Evolutionary conservation across 768 basidiomycete species (phyloP), one percentile per base, ranked within the genome.

Genomic region (Hemileccinum impolitum): DNA sequence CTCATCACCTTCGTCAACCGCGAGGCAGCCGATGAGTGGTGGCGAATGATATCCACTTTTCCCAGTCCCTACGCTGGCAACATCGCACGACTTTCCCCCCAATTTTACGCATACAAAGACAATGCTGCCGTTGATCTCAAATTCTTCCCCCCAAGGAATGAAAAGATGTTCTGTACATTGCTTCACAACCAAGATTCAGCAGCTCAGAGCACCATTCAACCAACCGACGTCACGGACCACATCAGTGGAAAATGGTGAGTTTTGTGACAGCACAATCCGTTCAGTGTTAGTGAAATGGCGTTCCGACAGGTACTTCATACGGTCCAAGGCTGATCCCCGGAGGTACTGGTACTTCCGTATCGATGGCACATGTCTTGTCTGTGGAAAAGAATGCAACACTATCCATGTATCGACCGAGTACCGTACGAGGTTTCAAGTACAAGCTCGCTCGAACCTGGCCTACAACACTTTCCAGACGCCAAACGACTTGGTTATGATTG

Each of bases 321-420:
- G 48, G 1, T 38, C 42, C 30, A 32, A 26, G 14, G 15, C 12
- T 10, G 37, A 43, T n/a, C 30, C 42, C 30, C 37, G 17, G 31
- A 50, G 30, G 26, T 21, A 39, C 30, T 50, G 48, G 48, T 49
- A 43, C 37, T 31, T 39, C 43, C 30, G 42, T 18, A 15, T 44
- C 12, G 26, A 18, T 25, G 42, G 30, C 13, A 12, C 19, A 3
- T 50, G 43, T 11, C 28, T 39, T 1, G 43, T 50, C 31, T 50
- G 48, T n/a, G 48, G 31, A 28, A 14, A 25, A n/a, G 14, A n/a
- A 19, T 50, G 43, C 21, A 18, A 35, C 1, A 34, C 23, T 1
- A 23, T 50, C 32, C 49, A 50, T n/a, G 43, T 50, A 12, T 50
- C 49, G 13, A 45, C 30, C 38, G 18, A 44, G 28, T 15, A 44